phyloP scores from a whole-genome alignment of 1,284 basidiomycete genomes.

The Papiliotrema fonsecae region DNA sequence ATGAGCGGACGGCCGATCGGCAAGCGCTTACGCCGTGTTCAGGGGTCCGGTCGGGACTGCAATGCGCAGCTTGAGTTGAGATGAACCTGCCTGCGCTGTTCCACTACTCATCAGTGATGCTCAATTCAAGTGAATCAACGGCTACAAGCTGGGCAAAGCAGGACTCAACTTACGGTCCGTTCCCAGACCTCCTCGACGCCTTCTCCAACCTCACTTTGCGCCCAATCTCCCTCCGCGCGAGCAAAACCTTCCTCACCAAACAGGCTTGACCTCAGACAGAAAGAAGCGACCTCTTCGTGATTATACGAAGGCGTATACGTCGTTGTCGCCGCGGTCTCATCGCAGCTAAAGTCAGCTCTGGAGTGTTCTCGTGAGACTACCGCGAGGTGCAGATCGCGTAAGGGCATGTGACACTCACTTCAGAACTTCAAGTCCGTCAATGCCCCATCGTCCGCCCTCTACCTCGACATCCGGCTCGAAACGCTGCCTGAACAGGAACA shows the following conservation, averaged over 20 bases:
- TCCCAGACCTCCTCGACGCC: slow-evolving; percentile 48
- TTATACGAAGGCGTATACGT: slow-evolving; percentile 22
- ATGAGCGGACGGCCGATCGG: background rate
- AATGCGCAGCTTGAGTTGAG: slow-evolving; percentile 34
- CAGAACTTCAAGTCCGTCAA: slow-evolving; percentile 41
- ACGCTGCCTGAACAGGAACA: slow-evolving; percentile 42
- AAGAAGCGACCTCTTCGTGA: slow-evolving; percentile 42
- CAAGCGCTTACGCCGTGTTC: slow-evolving; percentile 22
- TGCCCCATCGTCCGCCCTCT: slow-evolving; percentile 43
- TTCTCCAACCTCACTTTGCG: slow-evolving; percentile 45
- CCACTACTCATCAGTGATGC: slow-evolving; percentile 31
- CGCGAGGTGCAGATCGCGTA: background rate
- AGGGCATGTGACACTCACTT: slow-evolving; percentile 25
- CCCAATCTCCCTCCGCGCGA: slow-evolving; percentile 42
- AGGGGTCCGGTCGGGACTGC: slow-evolving; percentile 8
- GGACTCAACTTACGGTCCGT: slow-evolving; percentile 29
- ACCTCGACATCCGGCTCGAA: slow-evolving; percentile 42
- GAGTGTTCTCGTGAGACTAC: background rate
- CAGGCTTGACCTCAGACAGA: slow-evolving; percentile 23
- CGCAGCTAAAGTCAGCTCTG: slow-evolving; percentile 16
- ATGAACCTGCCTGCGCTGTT: slow-evolving; percentile 40
- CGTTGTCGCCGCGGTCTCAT: slow-evolving; percentile 4
- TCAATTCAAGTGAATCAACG: background rate
- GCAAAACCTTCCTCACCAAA: slow-evolving; percentile 28
- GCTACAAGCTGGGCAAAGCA: too few species aligned